Base-by-base conservation (phyloP, 495 filamentous ascomycete genomes). In the Lindgomyces ingoldianus region DNA sequence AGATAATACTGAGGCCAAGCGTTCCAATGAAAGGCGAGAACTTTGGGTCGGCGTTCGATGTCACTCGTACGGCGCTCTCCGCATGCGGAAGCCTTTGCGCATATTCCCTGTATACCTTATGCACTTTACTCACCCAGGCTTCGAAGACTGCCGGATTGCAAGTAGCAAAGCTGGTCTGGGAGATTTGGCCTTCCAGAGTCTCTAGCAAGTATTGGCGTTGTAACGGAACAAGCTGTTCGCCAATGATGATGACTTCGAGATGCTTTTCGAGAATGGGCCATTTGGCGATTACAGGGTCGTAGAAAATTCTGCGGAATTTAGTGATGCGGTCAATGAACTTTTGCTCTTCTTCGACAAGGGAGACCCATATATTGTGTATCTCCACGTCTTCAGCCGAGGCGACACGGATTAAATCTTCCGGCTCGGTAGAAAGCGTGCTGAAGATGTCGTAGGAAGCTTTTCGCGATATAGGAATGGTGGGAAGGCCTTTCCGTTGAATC, bases 201-300 rank as follows among this genome's bases (percentile, higher is more conserved):
- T 26, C 19, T 10, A 60, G 45, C 0, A 67, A n/a, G 45, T 56
- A 51, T 24, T 67, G 48, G 6, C 22, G 25, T 25, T 67, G 57
- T 24, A 56, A 8, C 12, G 26, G 14, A 19, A 21, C 49, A 18
- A 67, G 27, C 24, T 56, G 25, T n/a, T 66, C 49, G 11, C 24
- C n/a, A 2, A 60, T 29, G 2, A 12, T 14, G n/a, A 57, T 44
- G 2, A 48, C n/a, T 27, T 55, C 64, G 4, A 67, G 21, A 52
- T 62, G 64, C 19, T 61, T 55, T 21, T 33, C 39, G 1, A 67
- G 27, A 18, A 44, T 30, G 11, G 64, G 64, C 57, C 57, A 67
- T 25, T 57, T 11, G 21, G 30, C 18, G 16, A 57, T 33, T 9
- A 57, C 51, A 27, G 57, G 44, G 11, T 49, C 44, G 22, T 50